phyloP scores from a whole-genome alignment of 345 rosid species.

The Psidium guajava region DNA sequence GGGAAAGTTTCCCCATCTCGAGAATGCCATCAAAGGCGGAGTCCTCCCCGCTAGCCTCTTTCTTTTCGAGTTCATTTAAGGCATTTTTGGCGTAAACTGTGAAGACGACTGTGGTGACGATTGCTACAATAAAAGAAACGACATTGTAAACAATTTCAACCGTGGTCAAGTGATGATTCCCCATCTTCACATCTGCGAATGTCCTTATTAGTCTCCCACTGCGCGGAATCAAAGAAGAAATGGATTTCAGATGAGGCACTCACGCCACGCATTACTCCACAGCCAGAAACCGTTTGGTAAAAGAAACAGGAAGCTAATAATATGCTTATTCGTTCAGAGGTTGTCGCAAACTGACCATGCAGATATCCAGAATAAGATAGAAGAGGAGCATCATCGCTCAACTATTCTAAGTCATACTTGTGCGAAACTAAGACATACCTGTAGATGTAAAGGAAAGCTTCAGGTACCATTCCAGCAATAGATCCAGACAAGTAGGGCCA shows the following conservation, averaged over 20 bases:
- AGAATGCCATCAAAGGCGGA: conserved; percentile 5
- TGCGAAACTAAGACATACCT: conserved; percentile 30
- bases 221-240: conserved; percentile 7
- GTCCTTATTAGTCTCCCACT: conserved; percentile 76
- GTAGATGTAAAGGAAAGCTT: conserved; percentile 92
- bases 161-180: conserved; percentile 43
- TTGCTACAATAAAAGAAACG: conserved; percentile 49
- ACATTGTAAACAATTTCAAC: conserved; percentile 65
- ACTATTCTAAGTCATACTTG: neutral
- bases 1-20: conserved; percentile 48
- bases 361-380: neutral
- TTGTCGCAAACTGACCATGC: neutral
- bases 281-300: no score
- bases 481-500: conserved; percentile 92
- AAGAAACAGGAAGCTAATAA: no score
- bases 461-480: conserved; percentile 90
- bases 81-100: conserved; percentile 56
- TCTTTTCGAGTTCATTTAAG: conserved; percentile 37
- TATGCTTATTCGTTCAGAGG: neutral
- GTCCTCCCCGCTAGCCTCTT: conserved; percentile 15
- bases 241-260: neutral
- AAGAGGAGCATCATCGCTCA: neutral
- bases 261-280: no score
- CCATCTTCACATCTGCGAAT: conserved; percentile 52
- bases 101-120: conserved; percentile 52